Evolutionary conservation across 208 protist species (phyloP).

Genomic region (Crithidia brevicula): DNA sequence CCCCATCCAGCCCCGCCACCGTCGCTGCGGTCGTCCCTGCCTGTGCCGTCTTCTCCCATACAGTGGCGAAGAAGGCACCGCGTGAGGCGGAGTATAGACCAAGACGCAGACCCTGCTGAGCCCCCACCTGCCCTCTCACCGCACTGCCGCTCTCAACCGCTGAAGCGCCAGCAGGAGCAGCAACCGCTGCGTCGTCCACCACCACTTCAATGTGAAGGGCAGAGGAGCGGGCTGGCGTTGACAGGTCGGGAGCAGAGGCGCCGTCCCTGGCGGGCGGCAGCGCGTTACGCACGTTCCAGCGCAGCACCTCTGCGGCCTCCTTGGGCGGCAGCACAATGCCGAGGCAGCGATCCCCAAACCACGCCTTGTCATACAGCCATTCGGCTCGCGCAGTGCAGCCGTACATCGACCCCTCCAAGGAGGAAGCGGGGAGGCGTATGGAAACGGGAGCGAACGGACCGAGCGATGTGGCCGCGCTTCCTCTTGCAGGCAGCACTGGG

Average conservation of each 20-base stretch:
- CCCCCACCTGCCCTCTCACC: neutral
- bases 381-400: slow-evolving; percentile 17
- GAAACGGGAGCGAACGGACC: slow-evolving; percentile 11
- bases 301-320: slow-evolving; percentile 41
- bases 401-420: slow-evolving; percentile 15
- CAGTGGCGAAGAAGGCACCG: slow-evolving; percentile 1
- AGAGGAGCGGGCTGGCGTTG: too few relatives aligned
- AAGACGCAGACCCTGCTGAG: slow-evolving; percentile 17
- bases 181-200: neutral
- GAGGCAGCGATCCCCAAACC: slow-evolving; percentile 67
- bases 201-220: slow-evolving; percentile 25
- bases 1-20: slow-evolving; percentile 7
- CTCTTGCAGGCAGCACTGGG: neutral
- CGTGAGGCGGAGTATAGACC: slow-evolving; percentile 15
- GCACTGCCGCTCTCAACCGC: neutral
- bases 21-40: neutral
- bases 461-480: neutral
- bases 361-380: slow-evolving; percentile 51
- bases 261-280: slow-evolving; percentile 13
- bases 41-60: slow-evolving; percentile 16
- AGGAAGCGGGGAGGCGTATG: slow-evolving; percentile 14
- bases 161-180: too few relatives aligned
- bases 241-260: neutral
- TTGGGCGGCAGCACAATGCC: slow-evolving; percentile 38
- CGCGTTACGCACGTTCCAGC: slow-evolving; percentile 34